A percentile compares a stretch with the other conserved stretches of the same genome.
These are phyloP conservation scores for Termitomyces sp. DNA, from an alignment of 768 basidiomycete genomes.

Conservation along the genomic window DNA sequence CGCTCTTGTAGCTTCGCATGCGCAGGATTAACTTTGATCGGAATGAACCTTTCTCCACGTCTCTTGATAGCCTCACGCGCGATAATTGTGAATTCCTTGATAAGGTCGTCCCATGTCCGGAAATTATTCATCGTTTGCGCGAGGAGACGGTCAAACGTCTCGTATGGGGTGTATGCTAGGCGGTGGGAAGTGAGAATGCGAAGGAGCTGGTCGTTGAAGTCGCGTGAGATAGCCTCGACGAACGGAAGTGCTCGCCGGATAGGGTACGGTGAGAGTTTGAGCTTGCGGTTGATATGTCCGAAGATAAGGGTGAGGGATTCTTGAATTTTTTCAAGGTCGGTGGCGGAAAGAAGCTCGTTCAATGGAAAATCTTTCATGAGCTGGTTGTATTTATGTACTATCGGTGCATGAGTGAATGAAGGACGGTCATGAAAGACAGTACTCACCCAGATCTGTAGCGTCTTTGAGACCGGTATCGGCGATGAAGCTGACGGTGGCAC, in stretches of 20 bases:
- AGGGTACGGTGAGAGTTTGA: conserved; percentile 94
- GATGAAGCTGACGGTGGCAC: conserved; percentile 95
- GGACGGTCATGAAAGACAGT: background rate
- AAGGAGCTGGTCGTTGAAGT: conserved; percentile 94
- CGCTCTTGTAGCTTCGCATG: conserved; percentile 91
- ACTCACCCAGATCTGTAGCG: conserved; percentile 80
- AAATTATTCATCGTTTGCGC: conserved; percentile 74
- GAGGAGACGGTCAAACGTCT: conserved; percentile 87
- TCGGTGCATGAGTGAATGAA: background rate
- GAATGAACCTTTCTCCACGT: conserved; percentile 89
- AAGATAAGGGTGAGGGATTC: conserved; percentile 88
- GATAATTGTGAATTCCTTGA: conserved; percentile 91
- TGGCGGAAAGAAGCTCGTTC: conserved; percentile 94
- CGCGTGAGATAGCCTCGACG: conserved; percentile 96
- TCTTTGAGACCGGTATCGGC: conserved; percentile 97
- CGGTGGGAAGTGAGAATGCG: conserved; percentile 89
- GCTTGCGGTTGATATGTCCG: conserved; percentile 90
- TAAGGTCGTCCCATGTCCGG: conserved; percentile 82
- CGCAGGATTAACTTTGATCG: conserved; percentile 90
- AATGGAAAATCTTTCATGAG: conserved; percentile 99
- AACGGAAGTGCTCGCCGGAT: conserved; percentile 94
- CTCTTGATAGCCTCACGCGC: conserved; percentile 91
- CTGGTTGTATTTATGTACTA: conserved; percentile 97
- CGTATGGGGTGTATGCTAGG: conserved; percentile 90
- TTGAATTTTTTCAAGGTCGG: conserved; percentile 93